Percentiles rank a stretch among this genome's conserved stretches.
phyloP scores from a whole-genome alignment of 2,329 filamentous ascomycete species.

The Phyllosticta ampelicida region DNA sequence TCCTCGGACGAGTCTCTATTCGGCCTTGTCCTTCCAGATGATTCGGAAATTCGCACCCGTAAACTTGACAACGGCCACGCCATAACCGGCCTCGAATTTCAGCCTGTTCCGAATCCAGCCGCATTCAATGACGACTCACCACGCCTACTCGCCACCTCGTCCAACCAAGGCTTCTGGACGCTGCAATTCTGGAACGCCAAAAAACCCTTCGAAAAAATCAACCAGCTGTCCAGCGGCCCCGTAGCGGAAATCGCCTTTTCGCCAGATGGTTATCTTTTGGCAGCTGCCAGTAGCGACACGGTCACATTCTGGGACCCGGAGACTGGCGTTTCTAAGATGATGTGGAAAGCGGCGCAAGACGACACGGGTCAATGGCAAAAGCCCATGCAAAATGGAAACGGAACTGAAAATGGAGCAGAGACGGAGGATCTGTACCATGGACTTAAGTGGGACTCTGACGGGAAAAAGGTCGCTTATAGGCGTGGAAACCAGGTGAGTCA shows the following conservation, averaged over 20 bases:
- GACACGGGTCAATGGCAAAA: conserved; percentile 9
- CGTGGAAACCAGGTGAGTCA: conserved; percentile 27
- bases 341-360: conserved; percentile 21
- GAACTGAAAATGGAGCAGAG: conserved; percentile 17
- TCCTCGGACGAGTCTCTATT: conserved; percentile 19
- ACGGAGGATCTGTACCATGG: conserved; percentile 18
- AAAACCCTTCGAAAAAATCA: conserved; percentile 23
- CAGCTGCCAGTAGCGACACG: conserved; percentile 33
- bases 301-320: conserved; percentile 36
- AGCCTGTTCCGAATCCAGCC: conserved; percentile 16
- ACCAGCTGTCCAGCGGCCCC: conserved; percentile 21
- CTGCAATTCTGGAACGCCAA: conserved; percentile 32
- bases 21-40: conserved; percentile 25
- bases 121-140: conserved; percentile 15
- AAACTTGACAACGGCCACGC: conserved; percentile 23
- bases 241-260: conserved; percentile 35
- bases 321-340: conserved; percentile 24
- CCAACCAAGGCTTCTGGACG: conserved; percentile 25
- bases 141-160: conserved; percentile 30
- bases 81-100: conserved; percentile 33
- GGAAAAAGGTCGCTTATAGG: conserved; percentile 25
- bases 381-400: conserved; percentile 13
- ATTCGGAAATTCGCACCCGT: conserved; percentile 23
- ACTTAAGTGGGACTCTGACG: conserved; percentile 30
- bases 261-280: conserved; percentile 32